Evolutionary conservation across 2,329 filamentous ascomycete genomes (phyloP).

Genomic region (Fusarium setosum): DNA sequence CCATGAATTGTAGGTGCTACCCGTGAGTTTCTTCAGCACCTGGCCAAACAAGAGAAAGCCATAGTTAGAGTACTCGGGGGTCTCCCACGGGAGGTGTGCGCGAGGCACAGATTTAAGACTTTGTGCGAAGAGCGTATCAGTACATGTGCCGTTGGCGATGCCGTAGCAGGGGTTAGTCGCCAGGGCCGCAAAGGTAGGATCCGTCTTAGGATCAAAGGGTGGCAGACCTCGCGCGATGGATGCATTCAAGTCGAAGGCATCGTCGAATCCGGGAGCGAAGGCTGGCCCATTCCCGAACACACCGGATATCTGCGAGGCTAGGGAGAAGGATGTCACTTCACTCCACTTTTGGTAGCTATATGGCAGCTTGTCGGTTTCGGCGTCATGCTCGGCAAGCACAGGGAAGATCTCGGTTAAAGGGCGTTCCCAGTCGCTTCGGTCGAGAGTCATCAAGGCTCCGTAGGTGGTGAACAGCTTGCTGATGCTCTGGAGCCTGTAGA

Average conservation of each 20-base stretch:
- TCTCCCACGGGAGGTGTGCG: slow-evolving; percentile 18
- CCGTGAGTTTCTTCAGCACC: slow-evolving; percentile 12
- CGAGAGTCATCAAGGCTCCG: slow-evolving; percentile 43
- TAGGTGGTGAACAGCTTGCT: slow-evolving; percentile 56
- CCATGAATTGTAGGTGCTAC: too few relatives aligned
- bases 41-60: slow-evolving; percentile 22
- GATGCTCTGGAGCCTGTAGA: slow-evolving; percentile 56
- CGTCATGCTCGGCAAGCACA: background rate
- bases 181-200: too few relatives aligned
- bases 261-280: too few relatives aligned
- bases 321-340: too few relatives aligned
- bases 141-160: background rate
- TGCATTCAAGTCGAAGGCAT: too few relatives aligned
- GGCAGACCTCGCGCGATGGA: too few relatives aligned
- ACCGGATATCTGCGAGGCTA: too few relatives aligned
- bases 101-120: too few relatives aligned
- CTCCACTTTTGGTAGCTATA: slow-evolving; percentile 44
- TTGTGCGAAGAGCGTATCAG: slow-evolving; percentile 6
- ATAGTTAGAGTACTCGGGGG: slow-evolving; percentile 20
- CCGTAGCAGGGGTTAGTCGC: slow-evolving; percentile 43
- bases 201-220: too few relatives aligned
- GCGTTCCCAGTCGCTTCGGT: slow-evolving; percentile 17
- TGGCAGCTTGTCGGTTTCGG: slow-evolving; percentile 10
- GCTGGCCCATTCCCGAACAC: too few relatives aligned
- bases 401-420: slow-evolving; percentile 27